A percentile compares a stretch with the other conserved stretches of the same genome.
These are phyloP conservation scores for Jamesozyma gamospora DNA, from an alignment of 805 yeast species.

Conservation along the genomic window DNA sequence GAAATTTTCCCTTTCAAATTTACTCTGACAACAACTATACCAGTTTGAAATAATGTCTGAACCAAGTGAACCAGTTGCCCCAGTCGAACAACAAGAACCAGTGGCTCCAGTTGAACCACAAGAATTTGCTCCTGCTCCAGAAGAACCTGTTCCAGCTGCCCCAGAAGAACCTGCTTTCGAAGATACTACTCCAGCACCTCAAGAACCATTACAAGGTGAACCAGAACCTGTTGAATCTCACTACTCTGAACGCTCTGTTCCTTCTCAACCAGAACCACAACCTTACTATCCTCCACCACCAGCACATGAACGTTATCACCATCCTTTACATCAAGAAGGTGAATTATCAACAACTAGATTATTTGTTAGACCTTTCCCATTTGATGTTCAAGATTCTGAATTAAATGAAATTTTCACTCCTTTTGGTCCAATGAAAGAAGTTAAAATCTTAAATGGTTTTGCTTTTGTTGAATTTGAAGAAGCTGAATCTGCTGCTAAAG, in stretches of 20 bases:
- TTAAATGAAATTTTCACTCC: constrained; percentile 59
- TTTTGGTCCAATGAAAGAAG: constrained; percentile 58
- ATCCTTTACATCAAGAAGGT: constrained; percentile 18
- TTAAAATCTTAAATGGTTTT: constrained; percentile 68
- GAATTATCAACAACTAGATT: constrained; percentile 37
- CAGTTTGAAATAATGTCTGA: constrained; percentile 6
- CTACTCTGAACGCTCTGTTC: constrained; percentile 5
- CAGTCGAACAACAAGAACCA: constrained; percentile 4
- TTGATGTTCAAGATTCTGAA: constrained; percentile 45
- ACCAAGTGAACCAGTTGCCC: constrained; percentile 1
- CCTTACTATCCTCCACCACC: constrained; percentile 12
- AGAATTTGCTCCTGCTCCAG: constrained; percentile 3
- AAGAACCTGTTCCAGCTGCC: background rate
- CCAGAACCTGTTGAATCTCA: constrained; percentile 10
- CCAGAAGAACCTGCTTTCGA: background rate
- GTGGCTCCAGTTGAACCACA: constrained; percentile 3
- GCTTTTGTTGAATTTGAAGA: constrained; percentile 82
- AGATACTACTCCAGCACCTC: no score
- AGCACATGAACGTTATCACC: constrained; percentile 9
- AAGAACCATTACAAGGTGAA: constrained; percentile 2
- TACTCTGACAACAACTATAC: no score
- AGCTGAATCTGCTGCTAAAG: constrained; percentile 59
- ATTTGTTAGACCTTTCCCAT: constrained; percentile 56
- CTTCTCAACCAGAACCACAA: constrained; percentile 11
- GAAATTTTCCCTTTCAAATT: no score